Evolutionary conservation across 345 rosid species (phyloP), one percentile per base, ranked within the genome.

Genomic region (Tarenaya hassleriana): DNA sequence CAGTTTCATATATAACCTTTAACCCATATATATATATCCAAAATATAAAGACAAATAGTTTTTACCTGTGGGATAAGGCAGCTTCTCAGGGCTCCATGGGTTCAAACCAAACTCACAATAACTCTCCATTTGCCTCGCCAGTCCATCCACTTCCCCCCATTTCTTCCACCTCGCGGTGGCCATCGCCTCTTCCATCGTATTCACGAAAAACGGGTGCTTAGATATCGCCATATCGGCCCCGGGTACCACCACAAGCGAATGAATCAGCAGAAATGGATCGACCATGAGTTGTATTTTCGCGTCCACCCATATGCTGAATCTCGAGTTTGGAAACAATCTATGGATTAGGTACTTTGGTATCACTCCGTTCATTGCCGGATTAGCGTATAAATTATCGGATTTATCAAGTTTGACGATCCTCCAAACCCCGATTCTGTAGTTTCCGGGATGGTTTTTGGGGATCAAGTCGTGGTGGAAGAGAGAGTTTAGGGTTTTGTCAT

Each of bases 111-210:
- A 69, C 33, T 77, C 81, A 64, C 98, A 87, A 47, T 87, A 91
- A 1, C 84, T 77, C 81, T 91, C 98, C 87, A 91, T 87, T 56
- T 91, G 98, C 21, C 40, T 32, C 64, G 71, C 71, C 75, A 87
- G 50, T 11, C 75, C 76, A 10, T 63, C 64, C 9, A 80, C 68
- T 57, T 87, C 95, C 20, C 62, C 15, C 97, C 95, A 91, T 55
- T 91, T 91, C 80, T 75, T 82, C 98, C 98, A 87, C 73, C 96
- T 73, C 0, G 92, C 95, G 0, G 98, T 91, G 7, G 98, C 98
- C 75, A 91, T 69, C 0, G 98, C 98, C 61, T 91, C 98, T 59
- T 91, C 98, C 89, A 91, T 77, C 0, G 98, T 82, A 58, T 91
- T 74, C 10, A 66, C 41, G 34, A 63, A 87, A 53, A 67, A 82